Base-by-base conservation (phyloP, 768 basidiomycete genomes). In the Pisolithus albus region DNA sequence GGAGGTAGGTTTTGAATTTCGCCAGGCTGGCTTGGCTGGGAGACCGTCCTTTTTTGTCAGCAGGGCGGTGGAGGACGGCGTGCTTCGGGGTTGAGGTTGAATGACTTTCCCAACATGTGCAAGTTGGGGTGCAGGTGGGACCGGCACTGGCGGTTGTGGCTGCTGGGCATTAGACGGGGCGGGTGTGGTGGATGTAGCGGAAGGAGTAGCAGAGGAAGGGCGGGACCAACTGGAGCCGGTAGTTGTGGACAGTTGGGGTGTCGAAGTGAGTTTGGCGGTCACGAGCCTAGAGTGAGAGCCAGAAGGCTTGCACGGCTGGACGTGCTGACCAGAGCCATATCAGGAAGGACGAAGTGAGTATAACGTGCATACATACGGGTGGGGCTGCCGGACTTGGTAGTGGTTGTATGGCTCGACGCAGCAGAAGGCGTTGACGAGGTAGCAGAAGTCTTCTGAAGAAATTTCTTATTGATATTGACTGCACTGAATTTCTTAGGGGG, bases 401-500 rank as follows among this genome's bases (percentile, higher is more conserved):
- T 61, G 2, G 53, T 45, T 44, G 72, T 63, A 30, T 75, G 73
- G 46, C 66, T 64, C 19, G 78, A 68, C 24, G 75, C 70, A 46
- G 72, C 60, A 18, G 79, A 70, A 34, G 73, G 61, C 23, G 80
- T 64, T 44, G 73, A 69, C 23, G 82, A 74, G 39, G 81, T 72
- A 40, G 83, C 68, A 6, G 82, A 82, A 50, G 86, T 87, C 78
- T 94, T 95, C 74, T 92, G 88, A 40, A 97, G 74, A 69, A 97
- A 98, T 70, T 90, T 92, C 81, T 93, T 95, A 75, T 91, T 95
- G 68, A 97, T 91, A 64, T 92, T 92, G 56, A 92, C 82, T 26
- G 91, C 81, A 64, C 75, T 89, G 69, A 93, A 94, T 62, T 86
- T 84, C 76, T 97, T 98, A 28, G 80, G 79, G 56, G 82, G 84